These are phyloP conservation scores for Apiospora marii DNA, from an alignment of 2,329 filamentous ascomycete genomes.

Conservation along the genomic window DNA sequence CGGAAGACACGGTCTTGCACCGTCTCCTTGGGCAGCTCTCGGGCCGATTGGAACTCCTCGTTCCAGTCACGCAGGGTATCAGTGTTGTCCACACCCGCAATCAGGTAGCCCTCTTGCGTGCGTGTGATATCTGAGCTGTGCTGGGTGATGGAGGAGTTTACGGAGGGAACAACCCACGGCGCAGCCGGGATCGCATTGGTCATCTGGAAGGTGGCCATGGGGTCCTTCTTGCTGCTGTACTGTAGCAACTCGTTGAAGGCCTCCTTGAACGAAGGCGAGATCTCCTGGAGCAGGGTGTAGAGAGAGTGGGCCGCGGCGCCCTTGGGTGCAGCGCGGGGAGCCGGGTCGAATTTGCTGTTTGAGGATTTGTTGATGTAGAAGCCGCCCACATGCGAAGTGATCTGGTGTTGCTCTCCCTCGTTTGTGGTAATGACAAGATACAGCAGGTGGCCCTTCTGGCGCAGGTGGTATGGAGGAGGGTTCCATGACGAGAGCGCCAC, in stretches of 20 bases:
- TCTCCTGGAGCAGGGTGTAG: constrained; percentile 75
- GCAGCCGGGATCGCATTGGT: constrained; percentile 92
- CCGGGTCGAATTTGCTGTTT: constrained; percentile 93
- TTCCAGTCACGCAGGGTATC: constrained; percentile 98
- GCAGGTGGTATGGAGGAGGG: constrained; percentile 88
- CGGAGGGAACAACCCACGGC: constrained; percentile 85
- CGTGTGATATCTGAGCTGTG: constrained; percentile 87
- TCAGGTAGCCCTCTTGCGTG: constrained; percentile 90
- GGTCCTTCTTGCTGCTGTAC: constrained; percentile 84
- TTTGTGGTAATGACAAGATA: constrained; percentile 90
- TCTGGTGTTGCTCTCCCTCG: constrained; percentile 93
- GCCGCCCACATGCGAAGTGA: constrained; percentile 91
- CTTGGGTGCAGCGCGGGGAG: constrained; percentile 81
- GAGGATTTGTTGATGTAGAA: constrained; percentile 98
- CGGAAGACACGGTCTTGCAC: constrained; percentile 97
- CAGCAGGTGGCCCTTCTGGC: constrained; percentile 90
- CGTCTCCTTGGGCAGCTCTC: constrained; percentile 90
- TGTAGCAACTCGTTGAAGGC: constrained; percentile 83
- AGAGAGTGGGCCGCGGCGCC: constrained; percentile 84
- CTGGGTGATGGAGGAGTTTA: constrained; percentile 67
- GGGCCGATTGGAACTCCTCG: constrained; percentile 96
- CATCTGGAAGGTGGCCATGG: constrained; percentile 92
- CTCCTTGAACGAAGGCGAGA: constrained; percentile 84
- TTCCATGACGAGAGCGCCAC: constrained; percentile 95
- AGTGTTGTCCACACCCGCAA: constrained; percentile 89